Base-by-base conservation (phyloP, 768 basidiomycete genomes). In the Pleurotus giganteus region DNA sequence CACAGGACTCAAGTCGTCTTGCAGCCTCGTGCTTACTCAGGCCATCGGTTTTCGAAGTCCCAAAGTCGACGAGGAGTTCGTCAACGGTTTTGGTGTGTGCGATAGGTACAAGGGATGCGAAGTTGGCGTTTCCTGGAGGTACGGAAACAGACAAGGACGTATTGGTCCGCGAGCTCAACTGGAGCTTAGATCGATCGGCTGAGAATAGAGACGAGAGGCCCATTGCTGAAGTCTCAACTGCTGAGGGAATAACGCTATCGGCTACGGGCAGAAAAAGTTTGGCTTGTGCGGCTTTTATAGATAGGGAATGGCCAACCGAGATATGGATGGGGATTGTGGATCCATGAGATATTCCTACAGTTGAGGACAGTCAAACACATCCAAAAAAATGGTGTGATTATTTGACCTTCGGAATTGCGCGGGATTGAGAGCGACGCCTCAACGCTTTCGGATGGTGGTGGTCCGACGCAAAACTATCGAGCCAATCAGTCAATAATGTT, bases 1-100 rank as follows among this genome's bases (percentile, higher is more conserved):
- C 73, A 51, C 65, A 68, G 3, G 44, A 53, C 49, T 69, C 65
- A 6, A 74, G 62, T 9, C 73, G 68, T 44, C 70, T 55, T 17
- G 57, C 60, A 4, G 71, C 67, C 53, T 71, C 73, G 49, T 69
- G 71, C 47, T 66, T 71, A 4, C 71, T 66, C 7, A 74, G 62
- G 3, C 73, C 73, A 60, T 73, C 66, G 12, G 51, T 60, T 15
- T 56, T 56, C 4, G 66, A 70, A 0, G 69, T 70, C 3, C 69
- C 69, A 32, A 72, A 53, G 37, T 71, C 67, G 13, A 65, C 66
- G 11, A 62, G 49, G 13, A 73, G 64, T 11, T 69, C 63, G 29
- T 64, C 56, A 32, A 65, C 45, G 7, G 68, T 58, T 21, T 68
- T 51, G 12, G 66, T 69, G 51, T 74, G 72, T 4, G 71, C 71